Conservation (phyloP, 2,329 filamentous ascomycete genomes). For the Aspergillus fructus region DNA sequence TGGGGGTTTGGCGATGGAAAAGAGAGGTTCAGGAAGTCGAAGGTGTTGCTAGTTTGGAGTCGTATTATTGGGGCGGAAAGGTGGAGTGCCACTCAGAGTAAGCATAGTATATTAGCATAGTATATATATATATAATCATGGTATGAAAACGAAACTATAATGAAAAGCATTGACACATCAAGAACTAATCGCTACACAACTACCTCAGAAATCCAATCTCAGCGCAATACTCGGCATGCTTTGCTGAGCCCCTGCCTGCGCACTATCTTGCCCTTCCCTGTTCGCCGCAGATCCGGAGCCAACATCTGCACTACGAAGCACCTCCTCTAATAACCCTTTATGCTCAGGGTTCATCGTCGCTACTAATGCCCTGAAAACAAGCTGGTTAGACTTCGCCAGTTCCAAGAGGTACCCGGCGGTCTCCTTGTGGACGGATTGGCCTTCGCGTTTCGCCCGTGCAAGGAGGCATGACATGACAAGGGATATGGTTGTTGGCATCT, state of each 20-base stretch:
- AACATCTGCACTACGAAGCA: slow-evolving; percentile 65
- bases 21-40: neutral
- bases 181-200: neutral
- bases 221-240: slow-evolving; percentile 78
- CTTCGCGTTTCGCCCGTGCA: slow-evolving; percentile 66
- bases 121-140: neutral
- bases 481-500: slow-evolving; percentile 59
- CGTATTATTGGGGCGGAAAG: neutral
- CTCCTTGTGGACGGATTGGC: slow-evolving; percentile 62
- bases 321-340: slow-evolving; percentile 75
- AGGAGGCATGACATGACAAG: slow-evolving; percentile 77
- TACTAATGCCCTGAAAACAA: slow-evolving; percentile 72
- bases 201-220: slow-evolving; percentile 80
- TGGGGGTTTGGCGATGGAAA: neutral
- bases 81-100: too few relatives aligned
- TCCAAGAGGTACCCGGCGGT: slow-evolving; percentile 77
- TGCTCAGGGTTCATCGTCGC: slow-evolving; percentile 68
- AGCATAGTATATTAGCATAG: too few relatives aligned
- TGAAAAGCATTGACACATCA: neutral
- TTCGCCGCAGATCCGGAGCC: slow-evolving; percentile 34
- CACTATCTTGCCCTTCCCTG: slow-evolving; percentile 35
- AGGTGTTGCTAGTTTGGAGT: neutral
- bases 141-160: neutral
- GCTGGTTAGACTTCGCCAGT: slow-evolving; percentile 72
- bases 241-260: slow-evolving; percentile 52